These are phyloP conservation scores for Geum urbanum DNA, from an alignment of 306 rosid genomes.

Conservation along the genomic window DNA sequence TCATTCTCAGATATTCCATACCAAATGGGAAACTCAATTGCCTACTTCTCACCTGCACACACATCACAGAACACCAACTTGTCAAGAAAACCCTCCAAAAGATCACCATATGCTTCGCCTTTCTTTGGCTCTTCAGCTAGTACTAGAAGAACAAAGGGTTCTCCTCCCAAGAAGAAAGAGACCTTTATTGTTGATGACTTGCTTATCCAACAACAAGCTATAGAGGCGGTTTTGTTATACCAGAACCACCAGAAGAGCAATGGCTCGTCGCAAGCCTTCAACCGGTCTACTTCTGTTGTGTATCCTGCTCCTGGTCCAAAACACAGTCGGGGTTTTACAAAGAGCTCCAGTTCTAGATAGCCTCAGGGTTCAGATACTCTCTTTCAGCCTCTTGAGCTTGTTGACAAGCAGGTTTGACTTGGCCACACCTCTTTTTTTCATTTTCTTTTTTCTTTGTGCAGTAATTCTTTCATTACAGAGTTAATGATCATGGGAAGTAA, in stretches of 20 bases:
- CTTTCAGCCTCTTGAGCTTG: conserved; percentile 26
- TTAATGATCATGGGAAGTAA: background rate
- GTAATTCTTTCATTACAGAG: background rate
- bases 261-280: background rate
- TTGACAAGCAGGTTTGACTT: conserved; percentile 23
- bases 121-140: conserved; percentile 5
- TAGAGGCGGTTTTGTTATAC: conserved; percentile 29
- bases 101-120: background rate
- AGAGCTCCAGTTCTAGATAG: conserved; percentile 26
- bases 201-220: conserved; percentile 23
- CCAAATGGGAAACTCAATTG: conserved; percentile 27
- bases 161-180: conserved; percentile 11
- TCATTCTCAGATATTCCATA: background rate
- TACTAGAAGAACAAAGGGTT: conserved; percentile 3
- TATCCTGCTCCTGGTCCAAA: conserved; percentile 8
- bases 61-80: background rate
- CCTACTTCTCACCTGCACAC: conserved; percentile 19
- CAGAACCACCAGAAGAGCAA: conserved; percentile 21
- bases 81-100: conserved; percentile 9
- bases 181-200: conserved; percentile 10
- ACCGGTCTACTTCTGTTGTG: conserved; percentile 33
- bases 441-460: background rate
- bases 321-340: conserved; percentile 3
- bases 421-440: background rate
- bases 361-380: conserved; percentile 16